Percentiles rank a stretch among this genome's conserved stretches.
Conservation (phyloP, 805 yeast genomes). For the Jamesozyma spencerorum region DNA sequence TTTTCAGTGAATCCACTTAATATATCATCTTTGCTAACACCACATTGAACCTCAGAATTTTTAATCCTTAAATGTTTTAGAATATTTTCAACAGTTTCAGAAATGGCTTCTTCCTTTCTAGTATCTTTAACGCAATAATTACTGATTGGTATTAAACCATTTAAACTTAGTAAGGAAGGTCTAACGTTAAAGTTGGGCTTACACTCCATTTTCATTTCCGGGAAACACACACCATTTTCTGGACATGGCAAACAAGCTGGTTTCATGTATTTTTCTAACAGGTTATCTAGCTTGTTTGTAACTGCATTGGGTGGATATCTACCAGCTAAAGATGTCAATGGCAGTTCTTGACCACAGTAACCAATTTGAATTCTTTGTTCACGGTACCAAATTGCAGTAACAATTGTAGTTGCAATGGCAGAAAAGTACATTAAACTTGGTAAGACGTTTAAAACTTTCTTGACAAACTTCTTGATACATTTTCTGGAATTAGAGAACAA, state of each 20-base stretch:
- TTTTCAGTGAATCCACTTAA: slow-evolving; percentile 40
- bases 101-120: slow-evolving; percentile 52
- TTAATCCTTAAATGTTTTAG: slow-evolving; percentile 50
- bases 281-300: slow-evolving; percentile 3
- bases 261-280: slow-evolving; percentile 33
- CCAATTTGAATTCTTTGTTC: slow-evolving; percentile 57
- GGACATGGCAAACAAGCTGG: slow-evolving; percentile 76
- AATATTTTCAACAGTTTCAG: slow-evolving; percentile 53
- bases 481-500: too few relatives aligned
- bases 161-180: slow-evolving; percentile 20
- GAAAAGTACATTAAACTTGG: not conserved
- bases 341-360: slow-evolving; percentile 45
- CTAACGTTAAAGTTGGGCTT: slow-evolving; percentile 50
- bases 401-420: slow-evolving; percentile 24
- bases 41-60: slow-evolving; percentile 53
- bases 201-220: slow-evolving; percentile 51
- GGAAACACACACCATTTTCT: slow-evolving; percentile 60
- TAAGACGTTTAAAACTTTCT: too few relatives aligned
- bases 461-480: too few relatives aligned
- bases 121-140: slow-evolving; percentile 66
- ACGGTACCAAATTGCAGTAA: slow-evolving; percentile 48
- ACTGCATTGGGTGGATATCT: not conserved
- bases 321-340: slow-evolving; percentile 2
- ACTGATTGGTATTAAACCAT: slow-evolving; percentile 49
- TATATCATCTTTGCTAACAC: slow-evolving; percentile 34